phyloP scores from a whole-genome alignment of 2,329 filamentous ascomycete genomes.

The Fusarium kyushuense region DNA sequence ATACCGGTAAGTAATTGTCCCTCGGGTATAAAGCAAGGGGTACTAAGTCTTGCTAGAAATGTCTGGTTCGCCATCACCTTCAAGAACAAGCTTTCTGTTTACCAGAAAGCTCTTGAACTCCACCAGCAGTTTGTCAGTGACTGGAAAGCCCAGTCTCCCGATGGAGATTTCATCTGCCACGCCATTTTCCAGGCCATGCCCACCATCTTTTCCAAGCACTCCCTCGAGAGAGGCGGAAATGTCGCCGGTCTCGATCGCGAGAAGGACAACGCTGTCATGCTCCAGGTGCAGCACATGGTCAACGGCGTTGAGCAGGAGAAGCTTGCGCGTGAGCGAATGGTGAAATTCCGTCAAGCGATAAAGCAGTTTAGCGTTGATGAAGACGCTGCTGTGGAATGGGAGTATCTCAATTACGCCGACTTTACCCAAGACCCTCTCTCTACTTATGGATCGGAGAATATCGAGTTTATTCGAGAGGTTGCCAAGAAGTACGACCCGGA shows the following conservation, averaged over 20 bases:
- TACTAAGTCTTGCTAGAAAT: background rate
- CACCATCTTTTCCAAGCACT: conserved; percentile 19
- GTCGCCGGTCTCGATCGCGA: conserved; percentile 16
- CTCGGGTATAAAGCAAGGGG: fast-evolving
- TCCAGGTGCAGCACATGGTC: conserved; percentile 17
- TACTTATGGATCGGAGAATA: conserved; percentile 10
- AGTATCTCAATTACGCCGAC: conserved; percentile 27
- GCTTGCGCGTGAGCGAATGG: conserved; percentile 19
- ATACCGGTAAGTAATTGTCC: background rate
- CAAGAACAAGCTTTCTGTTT: conserved; percentile 13
- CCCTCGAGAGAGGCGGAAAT: conserved; percentile 12
- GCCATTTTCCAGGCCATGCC: conserved; percentile 25
- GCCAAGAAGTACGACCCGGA: conserved; percentile 8
- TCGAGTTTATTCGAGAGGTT: background rate
- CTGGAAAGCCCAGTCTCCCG: conserved; percentile 9
- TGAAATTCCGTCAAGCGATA: conserved; percentile 2
- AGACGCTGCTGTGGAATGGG: conserved; percentile 8
- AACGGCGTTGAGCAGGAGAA: conserved; percentile 20
- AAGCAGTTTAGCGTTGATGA: conserved; percentile 19
- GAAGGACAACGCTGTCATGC: conserved; percentile 16
- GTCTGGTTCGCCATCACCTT: conserved; percentile 25
- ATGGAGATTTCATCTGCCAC: conserved; percentile 18
- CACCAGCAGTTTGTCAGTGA: conserved; percentile 18
- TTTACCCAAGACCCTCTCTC: conserved; percentile 15
- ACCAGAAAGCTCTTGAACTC: conserved; percentile 13